Base-by-base conservation (phyloP, 768 basidiomycete genomes). In the Phlebiopsis gigantea region DNA sequence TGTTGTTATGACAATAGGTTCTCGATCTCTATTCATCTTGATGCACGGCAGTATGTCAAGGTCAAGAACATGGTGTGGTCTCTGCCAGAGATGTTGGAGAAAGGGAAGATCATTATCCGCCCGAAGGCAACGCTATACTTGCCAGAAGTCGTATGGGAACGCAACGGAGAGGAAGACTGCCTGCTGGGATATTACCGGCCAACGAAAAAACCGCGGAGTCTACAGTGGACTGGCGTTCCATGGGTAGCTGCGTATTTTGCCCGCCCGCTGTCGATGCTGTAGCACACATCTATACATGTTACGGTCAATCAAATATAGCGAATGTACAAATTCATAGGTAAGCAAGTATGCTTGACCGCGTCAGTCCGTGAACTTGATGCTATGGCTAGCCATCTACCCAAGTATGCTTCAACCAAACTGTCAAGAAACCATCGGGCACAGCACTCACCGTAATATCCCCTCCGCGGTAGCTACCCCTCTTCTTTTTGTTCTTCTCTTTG, bases 401-500 rank as follows among this genome's bases (percentile, higher is more conserved):
- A 19, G 57, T 22, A 45, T 53, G 26, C 56, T 45, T 28, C 53
- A 15, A 51, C 31, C 39, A 17, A 14, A 48, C 56, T 24, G 28
- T 12, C 30, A 30, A 41, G 9, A 29, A n/a, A n/a, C n/a, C n/a
- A n/a, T 6, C 31, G 3, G 34, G 17, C 17, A 39, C 34, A 10
- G 4, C 22, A 61, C 81, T 69, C 62, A 95, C 93, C 47, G 94
- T 96, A 59, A 99, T 99, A 67, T 95, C 91, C 41, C 96, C 96
- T 12, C 96, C 94, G 45, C 83, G 82, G 72, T 98, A 98, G 59
- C 88, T 93, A 2, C 94, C 96, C 64, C 90, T 78, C 75, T 99
- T 99, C 76, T 98, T 98, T 83, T 98, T 99, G 75, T 97, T 98
- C 74, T 99, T 99, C 79, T 97, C 96, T 72, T 98, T 99, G 54